Percentiles rank a stretch among this genome's conserved stretches.
Conservation (phyloP, 768 basidiomycete genomes). For the Naganishia randhawae region DNA sequence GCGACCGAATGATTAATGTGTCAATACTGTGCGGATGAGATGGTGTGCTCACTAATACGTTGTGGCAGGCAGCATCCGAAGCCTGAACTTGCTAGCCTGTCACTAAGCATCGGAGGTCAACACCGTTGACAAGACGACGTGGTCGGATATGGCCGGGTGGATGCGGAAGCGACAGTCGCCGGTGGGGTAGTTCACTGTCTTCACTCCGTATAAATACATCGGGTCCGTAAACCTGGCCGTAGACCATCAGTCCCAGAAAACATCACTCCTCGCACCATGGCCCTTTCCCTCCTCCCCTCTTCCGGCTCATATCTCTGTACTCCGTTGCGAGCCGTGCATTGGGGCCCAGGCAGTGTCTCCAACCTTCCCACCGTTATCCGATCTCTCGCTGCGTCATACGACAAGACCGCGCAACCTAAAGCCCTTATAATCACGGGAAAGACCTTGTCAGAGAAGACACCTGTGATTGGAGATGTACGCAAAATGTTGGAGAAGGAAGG, state of each 20-base stretch:
- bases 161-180: no score
- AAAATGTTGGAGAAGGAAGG: constrained; percentile 58
- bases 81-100: no score
- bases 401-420: constrained; percentile 48
- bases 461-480: constrained; percentile 61
- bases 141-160: no score
- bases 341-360: constrained; percentile 66
- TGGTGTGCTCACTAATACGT: no score
- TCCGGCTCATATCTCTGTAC: constrained; percentile 65
- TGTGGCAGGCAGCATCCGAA: no score
- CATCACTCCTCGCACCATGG: neutral
- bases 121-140: no score
- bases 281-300: neutral
- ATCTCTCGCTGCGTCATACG: constrained; percentile 55
- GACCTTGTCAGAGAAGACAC: constrained; percentile 67
- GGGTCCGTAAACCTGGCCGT: neutral
- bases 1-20: no score
- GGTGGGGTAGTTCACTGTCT: no score
- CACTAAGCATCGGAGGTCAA: no score
- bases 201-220: neutral
- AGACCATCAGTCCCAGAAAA: neutral
- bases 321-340: constrained; percentile 65
- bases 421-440: constrained; percentile 70
- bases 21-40: no score
- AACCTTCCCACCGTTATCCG: constrained; percentile 64